These are phyloP conservation scores for Polytrichum formosum DNA, from an alignment of 225 moss, liverwort and hornwort genomes.

Conservation along the genomic window DNA sequence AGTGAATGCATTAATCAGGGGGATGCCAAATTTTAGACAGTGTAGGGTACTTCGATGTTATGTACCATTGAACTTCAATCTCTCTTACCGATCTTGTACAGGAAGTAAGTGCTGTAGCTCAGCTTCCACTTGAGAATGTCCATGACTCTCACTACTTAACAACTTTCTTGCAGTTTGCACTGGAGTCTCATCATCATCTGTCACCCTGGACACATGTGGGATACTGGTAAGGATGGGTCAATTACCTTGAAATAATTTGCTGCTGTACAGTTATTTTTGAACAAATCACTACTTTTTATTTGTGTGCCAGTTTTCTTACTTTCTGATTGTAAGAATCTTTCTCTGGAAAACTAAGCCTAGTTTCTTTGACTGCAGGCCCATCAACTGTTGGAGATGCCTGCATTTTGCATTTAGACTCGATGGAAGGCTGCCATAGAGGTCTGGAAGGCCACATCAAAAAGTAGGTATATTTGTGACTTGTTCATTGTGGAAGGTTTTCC, in stretches of 20 bases:
- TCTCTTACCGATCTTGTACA: conserved; percentile 12
- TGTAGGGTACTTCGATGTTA: too few species aligned
- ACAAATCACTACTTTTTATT: too few species aligned
- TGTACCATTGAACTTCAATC: too few species aligned
- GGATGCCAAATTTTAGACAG: too few species aligned
- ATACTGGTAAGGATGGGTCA: conserved; percentile 25
- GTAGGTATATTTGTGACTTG: conserved; percentile 22
- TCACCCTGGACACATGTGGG: conserved; percentile 51
- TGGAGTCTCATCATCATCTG: conserved; percentile 67
- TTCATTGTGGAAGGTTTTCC: too few species aligned
- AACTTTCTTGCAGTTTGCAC: conserved; percentile 46
- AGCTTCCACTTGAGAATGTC: conserved; percentile 2
- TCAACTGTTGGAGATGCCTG: conserved; percentile 43
- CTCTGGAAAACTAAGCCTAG: neutral
- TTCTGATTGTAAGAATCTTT: too few species aligned
- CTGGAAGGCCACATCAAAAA: conserved; percentile 44
- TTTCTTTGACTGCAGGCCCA: conserved; percentile 23
- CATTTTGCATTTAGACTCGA: conserved; percentile 63
- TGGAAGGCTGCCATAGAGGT: conserved; percentile 60
- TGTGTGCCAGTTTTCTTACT: too few species aligned
- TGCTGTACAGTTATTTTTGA: neutral
- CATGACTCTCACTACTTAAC: neutral
- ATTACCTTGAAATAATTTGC: conserved; percentile 3
- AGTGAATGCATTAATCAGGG: too few species aligned
- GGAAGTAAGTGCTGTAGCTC: conserved; percentile 4